Evolutionary conservation across 495 filamentous ascomycete genomes (phyloP).

Genomic region (Cryomyces minteri): DNA sequence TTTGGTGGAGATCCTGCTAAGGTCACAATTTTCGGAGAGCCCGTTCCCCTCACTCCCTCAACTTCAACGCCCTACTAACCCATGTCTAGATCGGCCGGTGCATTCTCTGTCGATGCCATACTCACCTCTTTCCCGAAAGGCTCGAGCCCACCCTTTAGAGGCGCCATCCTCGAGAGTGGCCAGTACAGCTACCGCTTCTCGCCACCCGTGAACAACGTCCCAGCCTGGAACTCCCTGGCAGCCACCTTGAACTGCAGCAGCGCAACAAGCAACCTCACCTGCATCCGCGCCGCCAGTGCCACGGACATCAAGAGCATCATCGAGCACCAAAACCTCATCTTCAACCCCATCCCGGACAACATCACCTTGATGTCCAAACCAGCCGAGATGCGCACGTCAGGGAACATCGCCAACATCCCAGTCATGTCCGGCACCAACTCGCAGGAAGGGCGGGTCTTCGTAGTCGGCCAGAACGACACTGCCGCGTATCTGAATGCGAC

Average conservation of each 20-base stretch:
- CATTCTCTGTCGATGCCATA: constrained; percentile 7
- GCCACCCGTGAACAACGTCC: not conserved
- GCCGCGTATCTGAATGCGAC: not conserved
- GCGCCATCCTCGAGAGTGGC: constrained; percentile 10
- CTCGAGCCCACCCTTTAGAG: constrained; percentile 1
- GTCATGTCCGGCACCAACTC: constrained; percentile 3
- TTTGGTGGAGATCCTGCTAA: constrained; percentile 15
- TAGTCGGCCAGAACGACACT: constrained; percentile 2
- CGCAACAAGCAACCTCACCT: not conserved
- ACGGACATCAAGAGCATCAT: constrained; percentile 4
- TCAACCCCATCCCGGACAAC: constrained; percentile 4
- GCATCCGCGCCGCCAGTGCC: constrained; percentile 2
- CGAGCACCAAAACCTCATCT: constrained; percentile 1
- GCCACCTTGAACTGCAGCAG: not conserved
- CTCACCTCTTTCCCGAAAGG: constrained; percentile 2
- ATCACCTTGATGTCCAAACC: constrained; percentile 1
- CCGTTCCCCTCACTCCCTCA: not conserved
- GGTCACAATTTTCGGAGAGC: constrained; percentile 14
- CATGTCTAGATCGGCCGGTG: constrained; percentile 1
- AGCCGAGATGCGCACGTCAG: not conserved
- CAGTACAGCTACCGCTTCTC: constrained; percentile 1
- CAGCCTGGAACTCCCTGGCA: constrained; percentile 1
- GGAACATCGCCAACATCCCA: constrained; percentile 2
- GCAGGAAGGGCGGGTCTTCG: constrained; percentile 7
- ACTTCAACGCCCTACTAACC: too few relatives aligned